Evolutionary conservation across 257 asterid genomes (phyloP).

Genomic region (Petrea volubilis): DNA sequence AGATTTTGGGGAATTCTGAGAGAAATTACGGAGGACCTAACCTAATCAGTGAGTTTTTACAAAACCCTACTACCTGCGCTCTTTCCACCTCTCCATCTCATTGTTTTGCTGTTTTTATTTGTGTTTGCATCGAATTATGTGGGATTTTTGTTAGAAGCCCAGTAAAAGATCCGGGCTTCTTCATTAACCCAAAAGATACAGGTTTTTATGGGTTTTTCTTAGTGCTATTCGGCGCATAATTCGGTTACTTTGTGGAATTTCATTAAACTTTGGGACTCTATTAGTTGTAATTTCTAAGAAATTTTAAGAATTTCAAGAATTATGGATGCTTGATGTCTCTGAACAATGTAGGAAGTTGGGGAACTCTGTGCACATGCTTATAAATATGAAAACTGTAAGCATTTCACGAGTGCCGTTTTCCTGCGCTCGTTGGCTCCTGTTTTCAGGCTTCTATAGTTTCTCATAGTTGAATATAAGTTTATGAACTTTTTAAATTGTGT

Average conservation of each 20-base stretch:
- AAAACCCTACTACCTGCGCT: slow-evolving; percentile 11
- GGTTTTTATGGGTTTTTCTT: background rate
- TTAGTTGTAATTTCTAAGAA: background rate
- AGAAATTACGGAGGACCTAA: slow-evolving; percentile 1
- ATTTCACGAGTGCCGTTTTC: background rate
- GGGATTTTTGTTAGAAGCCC: background rate
- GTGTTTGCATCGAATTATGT: background rate
- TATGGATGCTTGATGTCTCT: background rate
- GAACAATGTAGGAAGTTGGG: background rate
- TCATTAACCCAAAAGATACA: background rate
- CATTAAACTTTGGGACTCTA: background rate
- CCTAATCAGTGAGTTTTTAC: slow-evolving; percentile 19
- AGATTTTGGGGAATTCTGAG: slow-evolving; percentile 3
- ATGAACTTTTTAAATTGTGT: background rate
- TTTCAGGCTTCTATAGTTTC: background rate
- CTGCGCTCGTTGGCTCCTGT: background rate
- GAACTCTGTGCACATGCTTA: background rate
- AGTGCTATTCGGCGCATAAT: background rate
- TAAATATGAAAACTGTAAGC: background rate
- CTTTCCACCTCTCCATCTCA: background rate
- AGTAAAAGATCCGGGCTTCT: slow-evolving; percentile 2
- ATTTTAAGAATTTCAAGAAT: background rate
- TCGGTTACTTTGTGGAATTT: background rate
- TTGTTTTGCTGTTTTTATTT: background rate
- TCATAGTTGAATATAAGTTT: background rate